Evolutionary conservation across 1,284 basidiomycete genomes (phyloP).

Genomic region (Wolfiporia cocos): DNA sequence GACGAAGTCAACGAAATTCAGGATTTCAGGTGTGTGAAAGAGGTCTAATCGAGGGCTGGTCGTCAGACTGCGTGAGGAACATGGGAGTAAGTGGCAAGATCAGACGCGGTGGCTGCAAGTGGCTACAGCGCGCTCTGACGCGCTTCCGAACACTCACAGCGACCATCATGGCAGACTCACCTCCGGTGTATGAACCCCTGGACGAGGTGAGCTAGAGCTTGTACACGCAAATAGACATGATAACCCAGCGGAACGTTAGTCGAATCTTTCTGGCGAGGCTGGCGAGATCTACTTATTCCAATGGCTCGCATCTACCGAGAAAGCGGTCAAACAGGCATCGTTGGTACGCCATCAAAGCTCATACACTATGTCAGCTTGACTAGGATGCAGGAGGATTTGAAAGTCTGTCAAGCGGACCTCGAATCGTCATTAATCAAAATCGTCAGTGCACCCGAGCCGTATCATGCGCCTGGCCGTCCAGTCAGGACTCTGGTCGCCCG

Average conservation of each 20-base stretch:
- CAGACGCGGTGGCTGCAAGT: too few species aligned
- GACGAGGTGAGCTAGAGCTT: slow-evolving; percentile 5
- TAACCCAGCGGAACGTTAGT: too few species aligned
- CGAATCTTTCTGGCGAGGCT: slow-evolving; percentile 67
- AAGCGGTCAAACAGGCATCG: slow-evolving; percentile 41
- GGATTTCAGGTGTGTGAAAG: too few species aligned
- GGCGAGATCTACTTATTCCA: slow-evolving; percentile 79
- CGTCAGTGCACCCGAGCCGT: slow-evolving; percentile 51
- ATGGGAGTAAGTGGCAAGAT: too few species aligned
- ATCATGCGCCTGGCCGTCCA: slow-evolving; percentile 80
- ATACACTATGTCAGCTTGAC: slow-evolving; percentile 3
- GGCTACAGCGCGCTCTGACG: not conserved
- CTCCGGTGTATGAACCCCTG: slow-evolving; percentile 3
- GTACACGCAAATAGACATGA: too few species aligned
- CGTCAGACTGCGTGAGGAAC: too few species aligned
- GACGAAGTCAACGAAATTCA: too few species aligned
- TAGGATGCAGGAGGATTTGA: slow-evolving; percentile 51
- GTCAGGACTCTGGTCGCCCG: slow-evolving; percentile 75
- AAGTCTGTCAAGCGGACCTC: slow-evolving; percentile 52
- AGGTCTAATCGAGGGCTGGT: too few species aligned
- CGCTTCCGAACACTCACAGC: not conserved
- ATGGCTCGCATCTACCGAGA: slow-evolving; percentile 71
- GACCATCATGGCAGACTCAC: not conserved
- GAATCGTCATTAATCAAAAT: slow-evolving; percentile 63
- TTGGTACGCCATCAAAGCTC: slow-evolving; percentile 36